Conservation (phyloP, 345 rosid genomes). For the Heritiera fomes region DNA sequence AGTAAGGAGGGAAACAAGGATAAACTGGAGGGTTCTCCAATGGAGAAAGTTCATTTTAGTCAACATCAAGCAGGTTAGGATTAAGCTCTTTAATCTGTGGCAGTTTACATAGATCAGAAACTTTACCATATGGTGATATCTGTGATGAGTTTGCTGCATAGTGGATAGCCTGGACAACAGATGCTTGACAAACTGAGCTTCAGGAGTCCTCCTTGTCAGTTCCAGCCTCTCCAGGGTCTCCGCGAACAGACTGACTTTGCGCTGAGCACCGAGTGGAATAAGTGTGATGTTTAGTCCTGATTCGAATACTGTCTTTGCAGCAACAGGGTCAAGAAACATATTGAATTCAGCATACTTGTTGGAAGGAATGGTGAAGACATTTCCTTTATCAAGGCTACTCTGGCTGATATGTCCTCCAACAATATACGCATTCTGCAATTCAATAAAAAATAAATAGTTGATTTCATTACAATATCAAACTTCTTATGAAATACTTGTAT, state of each 20-base stretch:
- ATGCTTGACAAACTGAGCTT: constrained; percentile 48
- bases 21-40: background rate
- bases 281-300: constrained; percentile 68
- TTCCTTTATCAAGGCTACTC: constrained; percentile 47
- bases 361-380: constrained; percentile 49
- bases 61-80: background rate
- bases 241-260: constrained; percentile 46
- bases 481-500: background rate
- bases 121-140: constrained; percentile 70
- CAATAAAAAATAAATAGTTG: constrained; percentile 5
- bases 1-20: background rate
- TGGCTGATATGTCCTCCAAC: constrained; percentile 79
- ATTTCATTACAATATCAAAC: background rate
- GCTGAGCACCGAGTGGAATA: constrained; percentile 66
- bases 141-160: constrained; percentile 46
- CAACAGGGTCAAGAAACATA: constrained; percentile 84
- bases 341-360: constrained; percentile 73
- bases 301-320: constrained; percentile 67
- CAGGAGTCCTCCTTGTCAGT: constrained; percentile 48
- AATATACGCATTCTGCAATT: constrained; percentile 61
- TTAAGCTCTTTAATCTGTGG: background rate
- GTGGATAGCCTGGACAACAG: constrained; percentile 53
- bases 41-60: background rate
- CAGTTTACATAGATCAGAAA: background rate
- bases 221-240: constrained; percentile 35